These are phyloP conservation scores for Hansenula lynferdii DNA, from an alignment of 1,139 yeast genomes.

Conservation along the genomic window DNA sequence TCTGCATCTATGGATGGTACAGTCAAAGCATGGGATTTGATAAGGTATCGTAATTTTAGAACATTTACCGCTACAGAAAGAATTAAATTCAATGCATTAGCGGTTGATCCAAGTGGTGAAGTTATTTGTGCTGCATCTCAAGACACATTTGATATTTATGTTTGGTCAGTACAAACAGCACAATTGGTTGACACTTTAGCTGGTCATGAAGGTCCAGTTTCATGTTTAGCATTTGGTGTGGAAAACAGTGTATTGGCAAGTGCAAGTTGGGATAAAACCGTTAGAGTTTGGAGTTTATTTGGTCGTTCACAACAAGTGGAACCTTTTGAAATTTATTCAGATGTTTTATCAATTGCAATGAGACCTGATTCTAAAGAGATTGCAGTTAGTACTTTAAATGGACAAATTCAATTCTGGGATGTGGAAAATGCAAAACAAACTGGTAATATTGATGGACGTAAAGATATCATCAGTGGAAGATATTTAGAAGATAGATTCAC, in stretches of 20 bases:
- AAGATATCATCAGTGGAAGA: constrained; percentile 87
- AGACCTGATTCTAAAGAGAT: constrained; percentile 91
- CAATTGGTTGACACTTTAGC: constrained; percentile 81
- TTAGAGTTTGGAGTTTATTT: constrained; percentile 89
- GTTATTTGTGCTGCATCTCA: constrained; percentile 93
- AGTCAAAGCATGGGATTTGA: constrained; percentile 93
- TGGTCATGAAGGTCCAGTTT: constrained; percentile 96
- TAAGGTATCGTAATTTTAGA: constrained; percentile 89
- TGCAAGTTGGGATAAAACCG: constrained; percentile 96
- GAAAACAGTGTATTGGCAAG: constrained; percentile 80
- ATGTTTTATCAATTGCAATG: constrained; percentile 79
- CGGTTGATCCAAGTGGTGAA: constrained; percentile 97
- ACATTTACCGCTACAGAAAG: constrained; percentile 90
- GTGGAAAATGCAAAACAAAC: constrained; percentile 76
- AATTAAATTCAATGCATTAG: constrained; percentile 81
- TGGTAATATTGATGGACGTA: constrained; percentile 80
- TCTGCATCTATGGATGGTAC: constrained; percentile 95
- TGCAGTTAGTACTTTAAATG: constrained; percentile 86
- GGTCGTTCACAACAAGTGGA: constrained; percentile 83
- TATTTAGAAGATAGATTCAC: constrained; percentile 76
- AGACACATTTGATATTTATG: constrained; percentile 85
- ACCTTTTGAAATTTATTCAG: constrained; percentile 81
- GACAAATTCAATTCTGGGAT: constrained; percentile 81
- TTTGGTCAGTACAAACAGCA: constrained; percentile 97
- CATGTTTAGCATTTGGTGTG: constrained; percentile 78